These are phyloP conservation scores for Acanthamoeba royreba DNA, from an alignment of 208 protist species.

Conservation along the genomic window DNA sequence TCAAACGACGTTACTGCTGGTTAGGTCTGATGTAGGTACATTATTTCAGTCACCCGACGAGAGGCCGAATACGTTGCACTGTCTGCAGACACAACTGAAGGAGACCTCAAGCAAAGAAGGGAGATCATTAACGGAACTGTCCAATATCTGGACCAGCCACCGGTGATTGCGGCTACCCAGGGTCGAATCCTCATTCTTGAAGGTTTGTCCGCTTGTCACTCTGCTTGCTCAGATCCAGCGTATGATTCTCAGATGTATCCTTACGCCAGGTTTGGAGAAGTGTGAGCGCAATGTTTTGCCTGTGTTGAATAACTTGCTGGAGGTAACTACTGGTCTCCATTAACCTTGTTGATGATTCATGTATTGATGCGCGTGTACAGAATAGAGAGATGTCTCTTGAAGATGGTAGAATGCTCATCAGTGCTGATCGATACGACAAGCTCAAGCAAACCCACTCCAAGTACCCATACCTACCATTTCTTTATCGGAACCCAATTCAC, in stretches of 20 bases:
- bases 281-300: conserved; percentile 91
- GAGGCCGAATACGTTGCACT: conserved; percentile 88
- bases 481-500: too few relatives aligned
- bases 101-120: conserved; percentile 91
- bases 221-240: neutral
- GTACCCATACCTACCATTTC: neutral
- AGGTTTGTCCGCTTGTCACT: conserved; percentile 46
- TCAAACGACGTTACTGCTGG: too few relatives aligned
- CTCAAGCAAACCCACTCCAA: conserved; percentile 67
- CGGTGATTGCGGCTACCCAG: conserved; percentile 86
- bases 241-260: neutral
- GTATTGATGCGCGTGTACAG: too few relatives aligned
- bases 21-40: neutral
- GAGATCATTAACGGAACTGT: conserved; percentile 83
- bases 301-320: conserved; percentile 53
- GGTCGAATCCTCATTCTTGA: conserved; percentile 92
- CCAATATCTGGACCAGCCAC: conserved; percentile 89
- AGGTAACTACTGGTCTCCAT: too few relatives aligned
- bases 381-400: conserved; percentile 95
- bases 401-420: conserved; percentile 89
- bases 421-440: conserved; percentile 86
- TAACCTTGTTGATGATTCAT: too few relatives aligned
- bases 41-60: conserved; percentile 13
- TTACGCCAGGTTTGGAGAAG: conserved; percentile 80
- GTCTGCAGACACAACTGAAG: conserved; percentile 93